Base-by-base conservation (phyloP, 768 basidiomycete genomes). In the Xerocomus potaroensis region DNA sequence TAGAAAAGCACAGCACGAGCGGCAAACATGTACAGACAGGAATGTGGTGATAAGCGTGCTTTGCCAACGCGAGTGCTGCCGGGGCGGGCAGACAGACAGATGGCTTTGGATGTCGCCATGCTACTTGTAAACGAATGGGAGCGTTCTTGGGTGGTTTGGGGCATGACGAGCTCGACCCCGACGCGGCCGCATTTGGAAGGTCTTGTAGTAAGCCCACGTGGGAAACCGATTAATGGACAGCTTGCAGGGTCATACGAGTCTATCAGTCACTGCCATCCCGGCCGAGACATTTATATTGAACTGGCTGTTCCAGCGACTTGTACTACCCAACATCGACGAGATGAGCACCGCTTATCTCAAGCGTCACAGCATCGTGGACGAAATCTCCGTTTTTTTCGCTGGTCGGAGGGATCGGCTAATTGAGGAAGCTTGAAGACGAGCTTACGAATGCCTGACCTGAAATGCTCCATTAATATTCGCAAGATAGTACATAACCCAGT, bases 171-270 rank as follows among this genome's bases (percentile, higher is more conserved):
- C 18, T 9, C 42, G 21, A 8, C 60, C 54, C 9, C 1, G 45
- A 30, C 18, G 12, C 42, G 21, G 10, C 60, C 54, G 11, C 1
- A 51, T 67, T 67, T 58, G 58, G 63, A 65, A 64, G 56, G 65
- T 67, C 14, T 56, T 60, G 65, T 67, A 43, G 41, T 54, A 42
- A 45, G 19, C 39, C 18, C 7, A n/a, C 51, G 53, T 62, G 57
- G 50, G 63, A 60, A 49, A n/a, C 3, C 10, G 26, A 27, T n/a
- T n/a, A n/a, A n/a, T n/a, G n/a, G n/a, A n/a, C n/a, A n/a, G n/a
- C n/a, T n/a, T n/a, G n/a, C n/a, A n/a, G n/a, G n/a, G n/a, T 37
- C 22, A 23, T 23, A 3, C 2, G 36, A 23, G 36, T 22, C 36
- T 7, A 37, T 37, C 36, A 37, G 31, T 8, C n/a, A 32, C 11